phyloP scores from a whole-genome alignment of 2,329 filamentous ascomycete species.

The Fusarium buxicola region DNA sequence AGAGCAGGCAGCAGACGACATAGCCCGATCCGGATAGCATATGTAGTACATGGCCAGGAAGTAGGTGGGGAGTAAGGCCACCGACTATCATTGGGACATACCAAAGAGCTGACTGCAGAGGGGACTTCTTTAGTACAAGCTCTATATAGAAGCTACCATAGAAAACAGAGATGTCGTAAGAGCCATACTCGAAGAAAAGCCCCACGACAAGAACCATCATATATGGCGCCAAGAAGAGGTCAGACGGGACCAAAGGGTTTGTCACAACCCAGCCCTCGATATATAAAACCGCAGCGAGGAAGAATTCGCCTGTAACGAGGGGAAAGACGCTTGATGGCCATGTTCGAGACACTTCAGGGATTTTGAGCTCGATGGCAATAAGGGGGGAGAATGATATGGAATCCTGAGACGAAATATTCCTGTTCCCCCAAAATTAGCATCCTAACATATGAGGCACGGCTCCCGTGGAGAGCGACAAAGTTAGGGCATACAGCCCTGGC shows the following conservation, averaged over 20 bases:
- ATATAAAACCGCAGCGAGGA: conserved; percentile 4
- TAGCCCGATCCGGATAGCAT: conserved; percentile 4
- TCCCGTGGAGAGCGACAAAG: too few species aligned
- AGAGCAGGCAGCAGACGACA: conserved; percentile 4
- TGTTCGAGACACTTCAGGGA: conserved; percentile 7
- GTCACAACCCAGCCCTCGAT: neutral
- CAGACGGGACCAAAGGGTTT: conserved; percentile 6
- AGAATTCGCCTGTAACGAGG: conserved; percentile 4
- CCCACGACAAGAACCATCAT: conserved; percentile 9
- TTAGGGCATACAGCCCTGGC: neutral
- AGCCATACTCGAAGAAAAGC: conserved; percentile 7
- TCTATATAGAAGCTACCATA: conserved; percentile 11
- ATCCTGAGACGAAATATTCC: conserved; percentile 15
- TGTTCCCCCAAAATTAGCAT: too few species aligned
- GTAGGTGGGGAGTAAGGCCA: conserved; percentile 1
- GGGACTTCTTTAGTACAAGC: neutral
- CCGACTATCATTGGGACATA: conserved; percentile 8
- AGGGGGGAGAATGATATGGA: conserved; percentile 7
- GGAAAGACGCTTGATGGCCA: conserved; percentile 14
- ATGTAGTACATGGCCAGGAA: conserved; percentile 7
- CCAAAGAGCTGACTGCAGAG: conserved; percentile 2
- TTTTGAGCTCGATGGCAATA: conserved; percentile 10
- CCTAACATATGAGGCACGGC: too few species aligned
- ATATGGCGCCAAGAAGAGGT: conserved; percentile 4
- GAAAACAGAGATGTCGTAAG: conserved; percentile 1